A percentile compares a stretch with the other conserved stretches of the same genome.
Conservation (phyloP, 257 asterid species). For the Nemophila menziesii region DNA sequence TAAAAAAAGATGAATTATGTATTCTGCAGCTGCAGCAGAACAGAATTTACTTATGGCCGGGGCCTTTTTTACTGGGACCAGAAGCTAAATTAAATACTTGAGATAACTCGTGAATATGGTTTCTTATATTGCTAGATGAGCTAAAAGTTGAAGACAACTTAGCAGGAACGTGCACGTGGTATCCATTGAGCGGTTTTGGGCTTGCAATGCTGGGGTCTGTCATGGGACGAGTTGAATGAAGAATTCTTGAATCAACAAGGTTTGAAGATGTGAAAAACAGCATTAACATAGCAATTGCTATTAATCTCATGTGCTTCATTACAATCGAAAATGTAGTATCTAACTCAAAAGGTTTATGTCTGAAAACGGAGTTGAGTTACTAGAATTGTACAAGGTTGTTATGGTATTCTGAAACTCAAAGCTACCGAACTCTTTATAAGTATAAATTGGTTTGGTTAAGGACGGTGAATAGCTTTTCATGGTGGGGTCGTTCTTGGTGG, state of each 20-base stretch:
- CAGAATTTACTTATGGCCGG: neutral
- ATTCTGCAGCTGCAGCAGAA: neutral
- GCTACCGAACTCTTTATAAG: neutral
- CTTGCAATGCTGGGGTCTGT: neutral
- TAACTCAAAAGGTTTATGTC: neutral
- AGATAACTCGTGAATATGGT: neutral
- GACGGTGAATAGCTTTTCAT: neutral
- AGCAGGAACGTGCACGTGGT: no score
- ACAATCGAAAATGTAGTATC: neutral
- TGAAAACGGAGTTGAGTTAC: neutral
- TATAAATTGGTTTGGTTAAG: neutral
- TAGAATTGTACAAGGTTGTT: no score
- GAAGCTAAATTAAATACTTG: neutral
- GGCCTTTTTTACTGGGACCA: neutral
- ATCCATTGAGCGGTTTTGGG: no score
- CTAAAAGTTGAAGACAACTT: neutral
- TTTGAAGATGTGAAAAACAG: no score
- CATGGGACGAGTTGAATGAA: neutral
- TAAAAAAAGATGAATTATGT: no score
- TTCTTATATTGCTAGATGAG: neutral
- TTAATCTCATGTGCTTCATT: neutral
- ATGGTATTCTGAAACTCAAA: neutral
- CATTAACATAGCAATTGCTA: neutral
- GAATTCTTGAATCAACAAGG: neutral
- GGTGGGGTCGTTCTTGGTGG: neutral